Conservation (phyloP, 2,329 filamentous ascomycete species). For the Calonectria multiphialidica region DNA sequence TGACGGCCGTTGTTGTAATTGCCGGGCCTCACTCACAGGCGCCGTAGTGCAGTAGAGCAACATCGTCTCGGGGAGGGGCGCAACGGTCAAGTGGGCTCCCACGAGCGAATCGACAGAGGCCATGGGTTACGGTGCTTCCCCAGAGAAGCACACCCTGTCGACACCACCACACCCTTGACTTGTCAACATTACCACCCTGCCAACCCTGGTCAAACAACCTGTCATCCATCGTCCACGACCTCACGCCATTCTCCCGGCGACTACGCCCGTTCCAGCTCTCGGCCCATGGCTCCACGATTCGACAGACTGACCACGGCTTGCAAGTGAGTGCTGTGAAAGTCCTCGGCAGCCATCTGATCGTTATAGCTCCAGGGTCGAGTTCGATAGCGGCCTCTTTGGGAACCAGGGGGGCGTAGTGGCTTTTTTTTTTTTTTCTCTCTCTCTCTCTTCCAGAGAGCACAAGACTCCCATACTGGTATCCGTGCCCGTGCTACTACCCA, state of each 20-base stretch:
- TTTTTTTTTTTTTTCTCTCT: no score
- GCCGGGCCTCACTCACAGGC: slow-evolving; percentile 27
- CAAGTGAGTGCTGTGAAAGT: slow-evolving; percentile 29
- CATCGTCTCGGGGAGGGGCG: slow-evolving; percentile 36
- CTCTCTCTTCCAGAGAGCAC: slow-evolving; percentile 10
- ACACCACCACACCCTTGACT: slow-evolving; percentile 17
- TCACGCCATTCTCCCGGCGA: slow-evolving; percentile 45
- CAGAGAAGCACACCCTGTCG: slow-evolving; percentile 35
- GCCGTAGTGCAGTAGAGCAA: slow-evolving; percentile 26
- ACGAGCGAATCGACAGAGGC: slow-evolving; percentile 29
- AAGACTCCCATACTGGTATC: not conserved
- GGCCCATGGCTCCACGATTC: slow-evolving; percentile 42
- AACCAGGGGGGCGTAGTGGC: not conserved
- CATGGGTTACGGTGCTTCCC: slow-evolving; percentile 33
- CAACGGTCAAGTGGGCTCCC: slow-evolving; percentile 25
- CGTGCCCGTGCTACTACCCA: not conserved
- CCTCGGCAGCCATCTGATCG: slow-evolving; percentile 38
- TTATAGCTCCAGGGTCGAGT: slow-evolving; percentile 8
- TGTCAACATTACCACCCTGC: slow-evolving; percentile 10
- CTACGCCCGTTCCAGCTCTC: slow-evolving; percentile 44
- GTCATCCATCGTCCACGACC: slow-evolving; percentile 31
- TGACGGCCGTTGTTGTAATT: slow-evolving; percentile 34
- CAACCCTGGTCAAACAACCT: slow-evolving; percentile 7
- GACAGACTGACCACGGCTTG: slow-evolving; percentile 36
- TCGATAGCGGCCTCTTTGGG: not conserved